Conservation (phyloP, 345 rosid genomes). For the Heritiera littoralis region DNA sequence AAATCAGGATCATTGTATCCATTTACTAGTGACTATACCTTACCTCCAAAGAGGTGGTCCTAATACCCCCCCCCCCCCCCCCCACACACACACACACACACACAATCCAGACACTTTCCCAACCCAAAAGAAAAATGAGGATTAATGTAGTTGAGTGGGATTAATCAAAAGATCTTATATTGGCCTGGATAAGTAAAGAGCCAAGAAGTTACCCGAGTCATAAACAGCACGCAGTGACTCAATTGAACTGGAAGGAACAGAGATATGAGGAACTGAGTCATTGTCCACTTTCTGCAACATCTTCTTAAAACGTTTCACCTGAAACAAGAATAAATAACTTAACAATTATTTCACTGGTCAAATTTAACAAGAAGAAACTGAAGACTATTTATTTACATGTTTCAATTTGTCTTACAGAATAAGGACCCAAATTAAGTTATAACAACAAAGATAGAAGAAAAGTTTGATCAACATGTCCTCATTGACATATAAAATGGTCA, state of each 20-base stretch:
- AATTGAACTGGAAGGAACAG: slow-evolving; percentile 49
- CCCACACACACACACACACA: no score
- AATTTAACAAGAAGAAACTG: background rate
- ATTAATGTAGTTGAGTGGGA: background rate
- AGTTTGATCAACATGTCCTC: background rate
- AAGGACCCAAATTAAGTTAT: background rate
- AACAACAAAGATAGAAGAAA: background rate
- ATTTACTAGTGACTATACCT: no score
- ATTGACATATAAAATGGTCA: background rate
- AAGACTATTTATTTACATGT: background rate
- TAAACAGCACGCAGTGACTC: slow-evolving; percentile 52
- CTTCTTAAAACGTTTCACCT: slow-evolving; percentile 80
- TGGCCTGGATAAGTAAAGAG: background rate
- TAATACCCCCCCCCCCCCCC: no score
- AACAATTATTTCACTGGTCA: slow-evolving; percentile 1
- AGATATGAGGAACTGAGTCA: slow-evolving; percentile 55
- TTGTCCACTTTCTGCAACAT: slow-evolving; percentile 69
- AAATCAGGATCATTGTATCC: no score
- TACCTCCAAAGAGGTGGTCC: no score
- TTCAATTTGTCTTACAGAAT: background rate
- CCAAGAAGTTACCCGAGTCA: slow-evolving; percentile 58
- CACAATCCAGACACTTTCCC: no score
- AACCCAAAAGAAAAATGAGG: background rate
- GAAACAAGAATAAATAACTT: slow-evolving; percentile 27
- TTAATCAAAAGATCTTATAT: background rate